A percentile compares a stretch with the other conserved stretches of the same genome.
phyloP scores from a whole-genome alignment of 192 early-diverging fungal species.

The Lobulomyces angularis region DNA sequence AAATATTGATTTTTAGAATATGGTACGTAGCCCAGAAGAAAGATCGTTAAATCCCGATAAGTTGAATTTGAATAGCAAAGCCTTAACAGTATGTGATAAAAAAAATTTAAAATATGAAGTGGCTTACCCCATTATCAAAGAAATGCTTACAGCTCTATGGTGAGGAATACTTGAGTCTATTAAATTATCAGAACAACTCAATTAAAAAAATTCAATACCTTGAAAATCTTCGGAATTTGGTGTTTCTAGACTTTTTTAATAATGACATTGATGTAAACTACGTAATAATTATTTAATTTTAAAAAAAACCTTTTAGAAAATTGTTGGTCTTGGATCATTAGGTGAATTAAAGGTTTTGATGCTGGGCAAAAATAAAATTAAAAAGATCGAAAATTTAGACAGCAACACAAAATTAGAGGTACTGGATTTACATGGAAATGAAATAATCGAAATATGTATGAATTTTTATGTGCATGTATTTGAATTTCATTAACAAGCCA shows the following conservation, averaged over 20 bases:
- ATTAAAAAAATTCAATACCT: slow-evolving; percentile 30
- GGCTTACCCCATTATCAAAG: too few species aligned
- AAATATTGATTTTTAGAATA: too few species aligned
- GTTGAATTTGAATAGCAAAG: too few species aligned
- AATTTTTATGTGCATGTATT: not conserved
- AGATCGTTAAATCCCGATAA: too few species aligned
- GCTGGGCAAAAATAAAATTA: slow-evolving; percentile 35
- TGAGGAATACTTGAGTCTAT: slow-evolving; percentile 25
- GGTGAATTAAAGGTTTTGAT: slow-evolving; percentile 35
- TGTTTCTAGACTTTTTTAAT: slow-evolving; percentile 43
- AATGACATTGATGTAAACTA: slow-evolving; percentile 25
- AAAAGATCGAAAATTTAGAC: slow-evolving; percentile 21
- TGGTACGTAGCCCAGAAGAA: too few species aligned
- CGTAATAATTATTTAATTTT: not conserved
- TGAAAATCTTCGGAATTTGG: slow-evolving; percentile 23
- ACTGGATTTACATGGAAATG: slow-evolving; percentile 37
- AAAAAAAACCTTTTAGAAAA: slow-evolving; percentile 6
- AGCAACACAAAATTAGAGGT: slow-evolving; percentile 27
- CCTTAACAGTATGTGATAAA: too few species aligned
- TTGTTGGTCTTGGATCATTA: slow-evolving; percentile 20
- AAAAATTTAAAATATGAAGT: too few species aligned
- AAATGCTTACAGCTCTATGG: slow-evolving; percentile 12
- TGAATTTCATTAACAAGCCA: not conserved
- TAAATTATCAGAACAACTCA: slow-evolving; percentile 39
- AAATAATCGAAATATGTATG: slow-evolving; percentile 27